phyloP scores from a whole-genome alignment of 225 moss, liverwort and hornwort genomes.

The Antitrichia curtipendula region DNA sequence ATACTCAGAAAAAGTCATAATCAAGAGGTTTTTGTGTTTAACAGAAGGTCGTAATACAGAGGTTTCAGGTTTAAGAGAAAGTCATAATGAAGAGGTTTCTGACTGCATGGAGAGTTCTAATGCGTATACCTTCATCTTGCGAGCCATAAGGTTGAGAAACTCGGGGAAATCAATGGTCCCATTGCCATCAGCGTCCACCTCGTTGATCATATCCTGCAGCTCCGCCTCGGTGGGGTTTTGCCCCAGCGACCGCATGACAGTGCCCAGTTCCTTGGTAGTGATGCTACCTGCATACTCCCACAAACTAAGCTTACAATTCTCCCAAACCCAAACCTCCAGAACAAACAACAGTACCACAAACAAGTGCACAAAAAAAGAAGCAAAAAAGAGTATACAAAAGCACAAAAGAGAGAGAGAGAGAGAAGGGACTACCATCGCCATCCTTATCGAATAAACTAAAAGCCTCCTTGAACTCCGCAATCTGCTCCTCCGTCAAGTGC shows the following conservation, averaged over 20 bases:
- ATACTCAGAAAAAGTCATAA: not conserved
- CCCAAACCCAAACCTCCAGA: not conserved
- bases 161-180: constrained; percentile 86
- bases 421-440: constrained; percentile 23
- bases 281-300: constrained; percentile 42
- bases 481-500: constrained; percentile 61
- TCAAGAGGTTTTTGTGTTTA: no score
- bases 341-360: not conserved
- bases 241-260: constrained; percentile 80
- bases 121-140: constrained; percentile 55
- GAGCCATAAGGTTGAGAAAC: constrained; percentile 85
- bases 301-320: not conserved
- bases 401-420: no score
- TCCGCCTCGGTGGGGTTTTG: constrained; percentile 90
- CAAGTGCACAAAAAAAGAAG: not conserved
- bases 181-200: constrained; percentile 79
- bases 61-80: no score
- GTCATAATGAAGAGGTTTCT: not conserved
- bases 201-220: constrained; percentile 92
- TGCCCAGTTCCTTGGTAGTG: constrained; percentile 80
- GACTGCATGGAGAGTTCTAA: not conserved
- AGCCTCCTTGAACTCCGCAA: constrained; percentile 60
- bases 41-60: not conserved
- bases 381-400: not conserved
- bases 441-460: constrained; percentile 65